phyloP scores from a whole-genome alignment of 1,139 yeast genomes.

The Yamadazyma jaroonii region DNA sequence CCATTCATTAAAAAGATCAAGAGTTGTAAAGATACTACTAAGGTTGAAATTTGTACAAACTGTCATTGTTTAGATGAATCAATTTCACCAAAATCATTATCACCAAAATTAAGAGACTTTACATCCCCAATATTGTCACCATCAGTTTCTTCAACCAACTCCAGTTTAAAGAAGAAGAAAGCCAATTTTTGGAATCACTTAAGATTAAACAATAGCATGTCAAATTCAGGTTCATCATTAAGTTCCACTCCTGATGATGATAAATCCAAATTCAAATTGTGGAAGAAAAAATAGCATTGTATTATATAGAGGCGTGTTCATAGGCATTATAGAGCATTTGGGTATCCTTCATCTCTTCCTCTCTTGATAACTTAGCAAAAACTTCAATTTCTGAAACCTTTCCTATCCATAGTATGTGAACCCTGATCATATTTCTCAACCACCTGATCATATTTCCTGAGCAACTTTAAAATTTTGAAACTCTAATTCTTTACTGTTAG shows the following conservation, averaged over 20 bases:
- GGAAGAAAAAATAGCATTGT: slow-evolving; percentile 6
- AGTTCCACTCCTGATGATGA: slow-evolving; percentile 9
- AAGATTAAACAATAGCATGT: slow-evolving; percentile 7
- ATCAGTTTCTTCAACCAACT: slow-evolving; percentile 1
- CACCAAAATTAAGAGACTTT: not conserved
- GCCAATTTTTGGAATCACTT: slow-evolving; percentile 12
- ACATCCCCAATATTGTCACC: slow-evolving; percentile 4
- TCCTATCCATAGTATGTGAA: not conserved
- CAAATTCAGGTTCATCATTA: slow-evolving; percentile 2
- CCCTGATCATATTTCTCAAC: not conserved
- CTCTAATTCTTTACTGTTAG: no score
- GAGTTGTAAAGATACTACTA: not conserved
- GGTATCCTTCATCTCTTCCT: not conserved
- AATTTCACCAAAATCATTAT: slow-evolving; percentile 4
- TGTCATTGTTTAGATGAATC: slow-evolving; percentile 7
- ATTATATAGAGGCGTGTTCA: not conserved
- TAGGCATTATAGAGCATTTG: slow-evolving; percentile 2
- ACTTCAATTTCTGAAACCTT: not conserved
- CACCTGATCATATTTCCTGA: no score
- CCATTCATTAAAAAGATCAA: slow-evolving; percentile 13
- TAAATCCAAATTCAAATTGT: slow-evolving; percentile 9
- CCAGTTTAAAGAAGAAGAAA: slow-evolving; percentile 6
- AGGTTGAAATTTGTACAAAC: slow-evolving; percentile 9
- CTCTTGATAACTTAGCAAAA: not conserved
- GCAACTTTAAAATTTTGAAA: no score